Evolutionary conservation across 1,284 basidiomycete genomes (phyloP), one percentile per base, ranked within the genome.

Genomic region (Farysia itapuensis): DNA sequence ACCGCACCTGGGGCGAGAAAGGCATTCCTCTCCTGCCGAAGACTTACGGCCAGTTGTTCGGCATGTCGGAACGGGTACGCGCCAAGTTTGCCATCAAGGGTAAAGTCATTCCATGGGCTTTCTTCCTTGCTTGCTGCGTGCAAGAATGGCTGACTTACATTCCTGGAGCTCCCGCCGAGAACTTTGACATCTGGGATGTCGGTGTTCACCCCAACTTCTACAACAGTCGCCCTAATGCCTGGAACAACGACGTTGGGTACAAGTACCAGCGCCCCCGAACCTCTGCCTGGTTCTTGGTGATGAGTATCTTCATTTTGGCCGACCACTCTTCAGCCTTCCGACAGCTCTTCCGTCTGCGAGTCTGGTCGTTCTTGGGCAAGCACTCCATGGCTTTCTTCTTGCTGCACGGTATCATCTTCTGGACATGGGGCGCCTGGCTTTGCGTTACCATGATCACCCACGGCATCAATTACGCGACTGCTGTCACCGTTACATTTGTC

Each of bases 361-460:
- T 68, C 39, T 70, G 68, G 68, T 38, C 42, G 4, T 60, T 57
- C 52, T 35, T 70, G 35, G 68, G 68, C 30, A 53, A 57, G 28
- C 60, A 68, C 43, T 61, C 68, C 14, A 64, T 70, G 50, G 52
- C 63, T 21, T 49, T 56, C 48, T 70, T 63, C 48, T 40, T 70
- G 42, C 56, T 56, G 20, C 68, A 61, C 59, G 68, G 66, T 30
- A 53, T 70, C 44, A 53, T 68, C 42, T 67, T 70, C 41, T 70
- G 68, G 68, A 54, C 57, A 12, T 68, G 65, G 65, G 63, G 65
- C 32, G 43, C 63, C 13, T 64, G 65, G 63, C 34, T 66, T 20
- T 46, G 40, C 34, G 45, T 70, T 11, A 49, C 39, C n/a, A 51
- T 70, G 50, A 38, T 68, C 23, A 51, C 44, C 4, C 12, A 16